Base-by-base conservation (phyloP, 2,329 filamentous ascomycete species). In the Paraconiothyrium sp. region DNA sequence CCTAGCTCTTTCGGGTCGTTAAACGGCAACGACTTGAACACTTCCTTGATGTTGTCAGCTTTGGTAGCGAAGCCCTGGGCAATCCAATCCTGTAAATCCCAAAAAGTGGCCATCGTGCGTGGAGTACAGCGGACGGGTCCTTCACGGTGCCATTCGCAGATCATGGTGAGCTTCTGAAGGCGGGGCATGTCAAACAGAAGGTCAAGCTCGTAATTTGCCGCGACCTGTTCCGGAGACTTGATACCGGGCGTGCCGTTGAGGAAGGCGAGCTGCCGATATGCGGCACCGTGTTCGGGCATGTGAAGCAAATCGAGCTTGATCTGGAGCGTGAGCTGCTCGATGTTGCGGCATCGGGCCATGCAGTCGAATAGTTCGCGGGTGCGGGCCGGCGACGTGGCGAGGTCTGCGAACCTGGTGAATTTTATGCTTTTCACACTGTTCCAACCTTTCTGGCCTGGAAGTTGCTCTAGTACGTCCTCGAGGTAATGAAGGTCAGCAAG, bases 341-440 rank as follows among this genome's bases (percentile, higher is more conserved):
- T 8, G 20, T 60, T 60, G 16, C 32, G 24, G 8, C 44, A 37
- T 2, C 50, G 52, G 11, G 27, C 37, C 13, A 54, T 30, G 41
- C 20, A 47, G 46, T 55, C 57, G 39, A 49, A 43, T 11, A 59
- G 20, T 22, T 54, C 49, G 30, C 27, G 20, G 3, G 57, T 43
- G 20, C 50, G 58, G 9, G 50, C 46, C 11, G 58, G 50, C 11
- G 58, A 59, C 8, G 49, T 49, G 16, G 61, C 59, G 22, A 66
- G 48, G 37, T 61, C 59, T 4, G 44, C 55, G 24, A 55, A 59
- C 9, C 35, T 24, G 22, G 46, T 50, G 35, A 50, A 58, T 4
- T 20, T 16, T 24, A 58, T 30, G 22, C 24, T 44, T 35, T 32
- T 50, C 22, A 51, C 55, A 37, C 44, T 58, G 22, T 58, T 34